Evolutionary conservation across 1,284 basidiomycete genomes (phyloP), one percentile per base, ranked within the genome.

Genomic region (Leccinum huronense): DNA sequence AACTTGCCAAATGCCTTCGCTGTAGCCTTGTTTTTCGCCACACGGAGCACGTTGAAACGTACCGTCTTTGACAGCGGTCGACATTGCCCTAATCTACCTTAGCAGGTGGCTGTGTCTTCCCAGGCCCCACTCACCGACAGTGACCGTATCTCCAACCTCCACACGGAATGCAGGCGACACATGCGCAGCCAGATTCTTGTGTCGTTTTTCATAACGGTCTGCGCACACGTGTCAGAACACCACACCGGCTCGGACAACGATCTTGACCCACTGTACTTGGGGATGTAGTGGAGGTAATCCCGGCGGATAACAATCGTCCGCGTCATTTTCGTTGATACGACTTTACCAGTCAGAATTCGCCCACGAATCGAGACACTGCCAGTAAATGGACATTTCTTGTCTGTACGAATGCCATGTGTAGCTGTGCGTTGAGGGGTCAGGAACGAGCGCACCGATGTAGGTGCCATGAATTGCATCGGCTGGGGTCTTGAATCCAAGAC

Each of bases 301-400:
- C 97, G 87, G 71, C 97, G 96, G 83, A 99, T 95, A 82, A 99
- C 89, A 79, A 98, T 87, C 67, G 97, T 99, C 77, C 97, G 94
- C 80, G 91, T 97, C 97, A 99, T 99, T 87, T 99, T 99, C 60
- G 96, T 98, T 70, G 97, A 98, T 65, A 99, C 84, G 71, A 99
- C 96, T 79, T 92, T 93, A 80, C 97, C 97, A 66, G 95, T 97
- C 71, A 99, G 83, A 82, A 99, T 98, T 77, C 97, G 97, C 68
- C 97, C 97, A 80, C 97, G 97, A 80, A 99, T 99, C 65, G 97
- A 98, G 74, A 98, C 84, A 70, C 94, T 84, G 70, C 96, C 93
- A 72, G 94, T 96, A 86, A 97, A 98, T 58, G 96, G 96, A 85
- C 96, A 99, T 84, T 99, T 99, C 86, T 99, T 99, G 89, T 99